phyloP scores from a whole-genome alignment of 441 rosid species.

The Euphorbia celastroides region DNA sequence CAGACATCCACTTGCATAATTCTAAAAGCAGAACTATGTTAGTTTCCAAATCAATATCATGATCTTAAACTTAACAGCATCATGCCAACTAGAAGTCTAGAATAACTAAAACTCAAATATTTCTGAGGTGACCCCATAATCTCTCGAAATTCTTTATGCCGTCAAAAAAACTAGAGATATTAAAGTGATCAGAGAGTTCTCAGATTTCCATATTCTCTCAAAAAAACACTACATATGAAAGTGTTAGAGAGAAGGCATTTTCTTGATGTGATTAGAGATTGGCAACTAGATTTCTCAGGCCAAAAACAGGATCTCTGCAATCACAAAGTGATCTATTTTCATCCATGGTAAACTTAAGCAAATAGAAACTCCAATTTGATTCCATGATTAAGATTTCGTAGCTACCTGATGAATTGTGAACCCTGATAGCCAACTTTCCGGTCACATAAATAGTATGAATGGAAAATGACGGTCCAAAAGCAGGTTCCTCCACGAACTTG shows the following conservation, averaged over 20 bases:
- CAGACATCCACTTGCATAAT: slow-evolving; percentile 59
- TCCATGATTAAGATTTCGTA: not conserved
- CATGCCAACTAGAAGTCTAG: not conserved
- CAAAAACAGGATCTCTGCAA: too few species aligned
- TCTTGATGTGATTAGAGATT: not conserved
- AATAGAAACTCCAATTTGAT: not conserved
- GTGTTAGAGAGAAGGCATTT: not conserved
- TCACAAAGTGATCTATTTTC: not conserved
- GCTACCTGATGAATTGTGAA: slow-evolving; percentile 35
- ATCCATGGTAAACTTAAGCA: not conserved
- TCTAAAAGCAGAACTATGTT: slow-evolving; percentile 33
- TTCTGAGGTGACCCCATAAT: not conserved
- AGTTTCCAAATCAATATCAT: slow-evolving; percentile 4
- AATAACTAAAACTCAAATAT: not conserved
- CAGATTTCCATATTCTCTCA: not conserved
- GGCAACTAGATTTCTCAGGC: not conserved
- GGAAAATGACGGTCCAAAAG: slow-evolving; percentile 63
- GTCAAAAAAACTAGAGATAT: not conserved
- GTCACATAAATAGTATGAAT: slow-evolving; percentile 45
- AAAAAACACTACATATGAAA: not conserved
- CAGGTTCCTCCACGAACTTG: slow-evolving; percentile 64
- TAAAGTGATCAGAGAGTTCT: not conserved
- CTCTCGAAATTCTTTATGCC: not conserved
- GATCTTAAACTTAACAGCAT: not conserved
- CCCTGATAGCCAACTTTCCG: slow-evolving; percentile 36